Conservation (phyloP, 2,329 filamentous ascomycete genomes). For the Pyrenophora tritici-repentis region DNA sequence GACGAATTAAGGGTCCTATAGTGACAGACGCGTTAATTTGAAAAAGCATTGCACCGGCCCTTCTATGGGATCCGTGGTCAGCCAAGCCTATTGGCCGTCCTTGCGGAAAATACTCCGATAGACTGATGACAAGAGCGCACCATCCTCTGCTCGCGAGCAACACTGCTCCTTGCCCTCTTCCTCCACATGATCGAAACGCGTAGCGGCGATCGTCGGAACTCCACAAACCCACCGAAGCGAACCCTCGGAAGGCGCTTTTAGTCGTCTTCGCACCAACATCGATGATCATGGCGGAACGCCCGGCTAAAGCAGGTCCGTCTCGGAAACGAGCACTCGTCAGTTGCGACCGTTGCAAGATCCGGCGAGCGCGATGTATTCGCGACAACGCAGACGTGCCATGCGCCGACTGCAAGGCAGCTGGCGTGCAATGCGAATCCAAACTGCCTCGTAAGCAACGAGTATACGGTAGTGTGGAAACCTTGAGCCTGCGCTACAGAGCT, state of each 20-base stretch:
- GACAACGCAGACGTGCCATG: constrained; percentile 40
- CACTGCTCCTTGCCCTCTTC: not conserved
- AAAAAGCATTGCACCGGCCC: not conserved
- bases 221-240: constrained; percentile 6
- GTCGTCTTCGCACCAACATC: not conserved
- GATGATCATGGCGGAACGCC: constrained; percentile 19
- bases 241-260: constrained; percentile 1
- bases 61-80: not conserved
- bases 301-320: constrained; percentile 23
- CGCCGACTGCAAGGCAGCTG: constrained; percentile 48
- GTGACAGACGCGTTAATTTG: not conserved
- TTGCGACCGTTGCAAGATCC: constrained; percentile 39
- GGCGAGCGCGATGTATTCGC: constrained; percentile 38
- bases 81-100: constrained; percentile 3
- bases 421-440: constrained; percentile 50
- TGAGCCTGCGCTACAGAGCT: constrained; percentile 51
- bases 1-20: not conserved
- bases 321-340: constrained; percentile 39
- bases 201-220: constrained; percentile 5
- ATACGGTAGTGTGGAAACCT: constrained; percentile 54
- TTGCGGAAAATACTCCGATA: constrained; percentile 11
- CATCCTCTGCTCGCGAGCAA: not conserved
- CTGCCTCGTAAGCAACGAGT: constrained; percentile 53
- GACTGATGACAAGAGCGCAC: constrained; percentile 1
- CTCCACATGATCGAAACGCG: not conserved